Conservation (phyloP, 805 yeast genomes). For the Barnettozyma pratensis region DNA sequence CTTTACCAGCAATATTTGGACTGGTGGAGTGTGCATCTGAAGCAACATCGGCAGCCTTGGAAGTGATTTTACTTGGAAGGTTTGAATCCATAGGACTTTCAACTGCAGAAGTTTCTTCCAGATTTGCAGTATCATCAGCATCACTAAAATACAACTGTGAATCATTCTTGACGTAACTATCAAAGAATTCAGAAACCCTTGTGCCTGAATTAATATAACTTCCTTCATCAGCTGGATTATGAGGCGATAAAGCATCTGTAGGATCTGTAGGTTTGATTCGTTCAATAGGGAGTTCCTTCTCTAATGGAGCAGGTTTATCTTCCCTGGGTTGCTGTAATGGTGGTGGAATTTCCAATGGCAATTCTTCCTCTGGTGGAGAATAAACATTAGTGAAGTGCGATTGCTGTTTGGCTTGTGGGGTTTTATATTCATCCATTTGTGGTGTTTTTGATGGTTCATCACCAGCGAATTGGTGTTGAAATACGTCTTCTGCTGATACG, state of each 20-base stretch:
- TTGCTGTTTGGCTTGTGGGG: constrained; percentile 1
- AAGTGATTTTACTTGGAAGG: too few species aligned
- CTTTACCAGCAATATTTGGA: background rate
- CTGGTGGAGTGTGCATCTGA: background rate
- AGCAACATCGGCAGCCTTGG: background rate
- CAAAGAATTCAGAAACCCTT: constrained; percentile 26
- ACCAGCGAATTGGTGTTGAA: constrained; percentile 11
- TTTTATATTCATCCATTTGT: background rate
- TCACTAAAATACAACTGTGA: constrained; percentile 4
- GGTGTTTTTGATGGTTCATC: background rate
- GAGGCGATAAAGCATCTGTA: constrained; percentile 1
- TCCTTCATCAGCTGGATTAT: background rate
- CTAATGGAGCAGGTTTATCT: too few species aligned
- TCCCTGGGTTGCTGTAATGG: constrained; percentile 11
- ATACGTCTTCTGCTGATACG: constrained; percentile 22
- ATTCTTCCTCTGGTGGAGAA: constrained; percentile 19
- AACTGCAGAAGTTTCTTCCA: background rate
- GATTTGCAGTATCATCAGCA: background rate
- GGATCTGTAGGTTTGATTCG: too few species aligned
- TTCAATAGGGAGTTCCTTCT: too few species aligned
- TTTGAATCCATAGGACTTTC: background rate
- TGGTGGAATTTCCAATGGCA: constrained; percentile 26
- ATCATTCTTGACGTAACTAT: constrained; percentile 19
- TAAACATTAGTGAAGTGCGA: background rate
- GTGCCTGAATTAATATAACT: constrained; percentile 10